These are phyloP conservation scores for Cryptococcus sp. DNA, from an alignment of 1,284 basidiomycete genomes.

Conservation along the genomic window DNA sequence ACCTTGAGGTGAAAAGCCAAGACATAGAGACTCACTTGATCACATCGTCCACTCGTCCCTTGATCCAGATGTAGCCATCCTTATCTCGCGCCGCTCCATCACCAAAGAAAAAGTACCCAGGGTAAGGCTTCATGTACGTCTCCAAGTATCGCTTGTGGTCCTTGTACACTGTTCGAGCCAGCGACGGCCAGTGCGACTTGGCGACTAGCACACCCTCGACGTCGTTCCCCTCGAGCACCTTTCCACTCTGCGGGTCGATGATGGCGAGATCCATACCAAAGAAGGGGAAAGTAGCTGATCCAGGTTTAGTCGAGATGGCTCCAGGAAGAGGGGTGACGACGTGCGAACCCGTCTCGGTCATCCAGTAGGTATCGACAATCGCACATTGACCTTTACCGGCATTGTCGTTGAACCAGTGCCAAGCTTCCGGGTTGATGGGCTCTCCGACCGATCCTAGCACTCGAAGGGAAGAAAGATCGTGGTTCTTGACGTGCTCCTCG, in stretches of 20 bases:
- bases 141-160: conserved; percentile 91
- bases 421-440: conserved; percentile 98
- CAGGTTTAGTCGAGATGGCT: conserved; percentile 91
- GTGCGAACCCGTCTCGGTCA: conserved; percentile 97
- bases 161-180: conserved; percentile 87
- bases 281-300: conserved; percentile 94
- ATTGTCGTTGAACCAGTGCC: conserved; percentile 94
- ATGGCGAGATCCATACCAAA: conserved; percentile 89
- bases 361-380: conserved; percentile 94
- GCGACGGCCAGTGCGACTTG: conserved; percentile 87
- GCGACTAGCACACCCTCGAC: conserved; percentile 89
- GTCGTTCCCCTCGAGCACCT: conserved; percentile 70
- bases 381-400: conserved; percentile 86
- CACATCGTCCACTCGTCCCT: conserved; percentile 78
- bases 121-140: conserved; percentile 73
- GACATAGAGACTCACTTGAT: conserved; percentile 33
- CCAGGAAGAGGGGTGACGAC: conserved; percentile 93
- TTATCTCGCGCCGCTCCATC: conserved; percentile 92
- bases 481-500: conserved; percentile 73
- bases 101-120: conserved; percentile 78
- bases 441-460: conserved; percentile 92
- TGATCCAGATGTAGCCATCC: conserved; percentile 98
- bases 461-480: conserved; percentile 78
- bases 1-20: neutral
- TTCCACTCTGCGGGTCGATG: conserved; percentile 61